A percentile compares a stretch with the other conserved stretches of the same genome.
phyloP scores from a whole-genome alignment of 805 yeast species.

The Yamadazyma laniorum region DNA sequence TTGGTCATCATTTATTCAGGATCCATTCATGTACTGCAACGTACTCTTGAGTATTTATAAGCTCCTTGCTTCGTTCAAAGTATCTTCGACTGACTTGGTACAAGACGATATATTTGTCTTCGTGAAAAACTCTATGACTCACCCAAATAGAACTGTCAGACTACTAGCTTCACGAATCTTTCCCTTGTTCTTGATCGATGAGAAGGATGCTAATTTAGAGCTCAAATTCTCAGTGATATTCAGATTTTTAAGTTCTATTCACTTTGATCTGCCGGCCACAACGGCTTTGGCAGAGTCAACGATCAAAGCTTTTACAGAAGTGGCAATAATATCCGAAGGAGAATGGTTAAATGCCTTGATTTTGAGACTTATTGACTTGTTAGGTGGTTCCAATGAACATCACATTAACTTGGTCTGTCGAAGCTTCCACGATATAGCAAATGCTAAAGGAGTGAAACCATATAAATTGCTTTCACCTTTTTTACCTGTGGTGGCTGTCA shows the following conservation, averaged over 20 bases:
- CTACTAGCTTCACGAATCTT: slow-evolving; percentile 50
- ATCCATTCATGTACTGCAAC: slow-evolving; percentile 36
- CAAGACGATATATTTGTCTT: slow-evolving; percentile 32
- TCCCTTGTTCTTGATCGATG: slow-evolving; percentile 49
- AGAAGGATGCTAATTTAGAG: slow-evolving; percentile 36
- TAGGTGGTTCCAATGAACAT: slow-evolving; percentile 64
- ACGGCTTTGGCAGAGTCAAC: slow-evolving; percentile 56
- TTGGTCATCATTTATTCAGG: slow-evolving; percentile 1
- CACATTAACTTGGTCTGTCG: slow-evolving; percentile 68
- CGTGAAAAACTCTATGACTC: slow-evolving; percentile 33
- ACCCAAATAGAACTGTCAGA: slow-evolving; percentile 53
- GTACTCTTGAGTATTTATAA: slow-evolving; percentile 48
- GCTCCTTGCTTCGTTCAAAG: slow-evolving; percentile 52
- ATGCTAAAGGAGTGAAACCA: slow-evolving; percentile 57
- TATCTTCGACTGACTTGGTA: slow-evolving; percentile 31
- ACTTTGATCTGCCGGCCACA: slow-evolving; percentile 25
- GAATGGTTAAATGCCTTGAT: slow-evolving; percentile 67
- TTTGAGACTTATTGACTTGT: slow-evolving; percentile 60
- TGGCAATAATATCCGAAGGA: slow-evolving; percentile 61
- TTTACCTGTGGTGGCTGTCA: slow-evolving; percentile 67
- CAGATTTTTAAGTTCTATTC: slow-evolving; percentile 35
- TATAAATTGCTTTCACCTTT: slow-evolving; percentile 81
- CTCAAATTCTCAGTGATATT: slow-evolving; percentile 46
- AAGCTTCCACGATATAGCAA: slow-evolving; percentile 58
- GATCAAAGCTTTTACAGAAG: slow-evolving; percentile 59